Evolutionary conservation across 768 basidiomycete genomes (phyloP).

Genomic region (Epithele typhae): DNA sequence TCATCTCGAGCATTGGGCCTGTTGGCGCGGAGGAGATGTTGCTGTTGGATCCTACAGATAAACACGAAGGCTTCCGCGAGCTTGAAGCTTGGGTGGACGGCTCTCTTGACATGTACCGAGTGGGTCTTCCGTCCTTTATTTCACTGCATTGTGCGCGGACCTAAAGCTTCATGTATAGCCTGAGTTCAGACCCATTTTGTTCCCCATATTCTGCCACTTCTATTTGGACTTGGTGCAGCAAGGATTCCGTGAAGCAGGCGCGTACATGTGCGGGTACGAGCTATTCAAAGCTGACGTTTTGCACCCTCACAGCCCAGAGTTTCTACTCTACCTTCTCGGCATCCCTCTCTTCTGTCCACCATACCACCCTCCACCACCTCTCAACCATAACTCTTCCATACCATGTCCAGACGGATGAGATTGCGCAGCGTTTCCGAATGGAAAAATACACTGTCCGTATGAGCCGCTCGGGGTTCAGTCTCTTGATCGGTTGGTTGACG

Average conservation of each 20-base stretch:
- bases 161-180: conserved; percentile 46
- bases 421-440: conserved; percentile 79
- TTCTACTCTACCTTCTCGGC: conserved; percentile 73
- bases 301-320: conserved; percentile 52
- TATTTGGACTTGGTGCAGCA: conserved; percentile 91
- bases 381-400: conserved; percentile 75
- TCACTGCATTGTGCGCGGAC: background rate
- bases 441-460: conserved; percentile 90
- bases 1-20: conserved; percentile 72
- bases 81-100: conserved; percentile 88
- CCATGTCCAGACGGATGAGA: conserved; percentile 79
- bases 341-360: conserved; percentile 63
- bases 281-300: background rate
- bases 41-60: conserved; percentile 77
- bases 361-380: conserved; percentile 67
- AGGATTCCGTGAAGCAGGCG: conserved; percentile 84
- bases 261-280: background rate
- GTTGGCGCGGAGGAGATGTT: conserved; percentile 82
- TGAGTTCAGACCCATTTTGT: conserved; percentile 89
- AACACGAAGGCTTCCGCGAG: conserved; percentile 81
- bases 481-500: conserved; percentile 94
- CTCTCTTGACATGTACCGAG: conserved; percentile 87
- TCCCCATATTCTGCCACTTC: conserved; percentile 96
- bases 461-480: conserved; percentile 86
- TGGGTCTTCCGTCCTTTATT: conserved; percentile 32